A percentile compares a stretch with the other conserved stretches of the same genome.
phyloP scores from a whole-genome alignment of 2,329 filamentous ascomycete species.

The Penicillium frequentans region DNA sequence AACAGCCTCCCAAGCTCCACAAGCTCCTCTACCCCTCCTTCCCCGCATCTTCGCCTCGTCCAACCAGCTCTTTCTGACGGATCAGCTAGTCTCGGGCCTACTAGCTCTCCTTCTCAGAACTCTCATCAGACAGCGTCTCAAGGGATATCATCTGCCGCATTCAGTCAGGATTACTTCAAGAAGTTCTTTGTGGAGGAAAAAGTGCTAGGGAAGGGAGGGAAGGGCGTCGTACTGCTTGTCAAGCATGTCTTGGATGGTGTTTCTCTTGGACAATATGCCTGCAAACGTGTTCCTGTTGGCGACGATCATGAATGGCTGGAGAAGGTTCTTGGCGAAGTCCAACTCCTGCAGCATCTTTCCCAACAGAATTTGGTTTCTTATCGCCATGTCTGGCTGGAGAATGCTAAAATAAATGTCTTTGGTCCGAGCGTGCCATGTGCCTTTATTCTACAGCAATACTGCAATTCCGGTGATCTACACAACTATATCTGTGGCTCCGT shows the following conservation, averaged over 20 bases:
- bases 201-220: conserved; percentile 84
- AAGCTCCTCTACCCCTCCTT: conserved; percentile 46
- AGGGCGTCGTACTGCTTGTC: conserved; percentile 92
- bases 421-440: conserved; percentile 90
- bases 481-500: conserved; percentile 76
- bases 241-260: conserved; percentile 89
- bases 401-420: conserved; percentile 79
- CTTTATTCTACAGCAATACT: conserved; percentile 97
- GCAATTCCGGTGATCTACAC: conserved; percentile 88
- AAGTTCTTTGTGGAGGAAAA: conserved; percentile 89
- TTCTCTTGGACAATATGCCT: conserved; percentile 85
- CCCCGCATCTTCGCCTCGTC: conserved; percentile 51
- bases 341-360: conserved; percentile 84
- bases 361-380: conserved; percentile 97
- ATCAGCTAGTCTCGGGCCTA: conserved; percentile 48
- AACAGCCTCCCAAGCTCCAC: conserved; percentile 55
- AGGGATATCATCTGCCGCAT: conserved; percentile 81
- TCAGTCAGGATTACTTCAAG: conserved; percentile 89
- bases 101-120: conserved; percentile 18
- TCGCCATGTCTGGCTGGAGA: conserved; percentile 94
- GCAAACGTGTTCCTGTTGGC: conserved; percentile 93
- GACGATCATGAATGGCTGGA: conserved; percentile 94
- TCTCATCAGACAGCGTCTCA: conserved; percentile 52
- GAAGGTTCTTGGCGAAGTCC: conserved; percentile 90
- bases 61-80: conserved; percentile 47